Conservation (phyloP, 257 asterid species). For the Lantana camara region DNA sequence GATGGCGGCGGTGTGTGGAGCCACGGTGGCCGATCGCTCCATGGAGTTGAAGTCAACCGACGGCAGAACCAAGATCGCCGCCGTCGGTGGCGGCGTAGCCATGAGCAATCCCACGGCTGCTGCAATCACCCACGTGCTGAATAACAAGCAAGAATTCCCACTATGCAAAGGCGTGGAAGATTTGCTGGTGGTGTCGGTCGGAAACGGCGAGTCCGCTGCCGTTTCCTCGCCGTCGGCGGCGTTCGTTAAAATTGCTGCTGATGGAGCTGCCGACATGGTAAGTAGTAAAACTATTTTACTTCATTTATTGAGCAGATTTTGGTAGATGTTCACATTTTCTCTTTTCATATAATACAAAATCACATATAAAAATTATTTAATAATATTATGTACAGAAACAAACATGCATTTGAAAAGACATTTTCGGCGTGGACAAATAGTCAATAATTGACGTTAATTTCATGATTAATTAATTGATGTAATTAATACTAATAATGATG, state of each 20-base stretch:
- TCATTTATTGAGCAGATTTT: too few species aligned
- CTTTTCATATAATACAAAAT: too few species aligned
- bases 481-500: too few species aligned
- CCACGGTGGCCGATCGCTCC: conserved; percentile 46
- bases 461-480: too few species aligned
- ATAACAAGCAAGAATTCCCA: conserved; percentile 84
- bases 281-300: background rate
- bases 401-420: too few species aligned
- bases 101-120: conserved; percentile 87
- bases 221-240: conserved; percentile 34
- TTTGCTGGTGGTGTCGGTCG: conserved; percentile 67
- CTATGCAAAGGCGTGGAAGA: conserved; percentile 62
- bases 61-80: conserved; percentile 57
- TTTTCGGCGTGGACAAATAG: too few species aligned
- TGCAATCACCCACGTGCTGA: conserved; percentile 80
- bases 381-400: too few species aligned
- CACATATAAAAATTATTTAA: too few species aligned
- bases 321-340: too few species aligned
- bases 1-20: conserved; percentile 59
- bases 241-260: conserved; percentile 61
- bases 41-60: conserved; percentile 56
- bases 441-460: too few species aligned
- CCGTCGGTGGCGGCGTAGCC: conserved; percentile 65
- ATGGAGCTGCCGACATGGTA: conserved; percentile 91
- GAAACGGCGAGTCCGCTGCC: conserved; percentile 51